These are phyloP conservation scores for Seiridium cupressi DNA, from an alignment of 2,329 filamentous ascomycete species.

Conservation along the genomic window DNA sequence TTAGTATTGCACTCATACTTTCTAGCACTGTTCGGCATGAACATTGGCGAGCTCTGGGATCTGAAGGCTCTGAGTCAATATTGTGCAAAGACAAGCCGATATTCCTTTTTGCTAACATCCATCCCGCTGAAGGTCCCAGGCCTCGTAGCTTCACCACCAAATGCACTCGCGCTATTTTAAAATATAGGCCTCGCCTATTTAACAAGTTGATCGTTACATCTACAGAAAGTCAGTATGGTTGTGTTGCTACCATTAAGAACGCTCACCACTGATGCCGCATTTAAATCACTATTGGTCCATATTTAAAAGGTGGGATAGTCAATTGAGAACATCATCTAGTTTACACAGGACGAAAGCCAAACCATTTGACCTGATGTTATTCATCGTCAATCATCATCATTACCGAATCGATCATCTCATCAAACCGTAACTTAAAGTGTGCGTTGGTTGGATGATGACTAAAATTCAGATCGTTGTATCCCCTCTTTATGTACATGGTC, in stretches of 20 bases:
- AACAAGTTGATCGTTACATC: too few relatives aligned
- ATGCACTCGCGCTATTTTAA: slow-evolving; percentile 35
- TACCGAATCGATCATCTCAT: too few relatives aligned
- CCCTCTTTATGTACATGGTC: neutral
- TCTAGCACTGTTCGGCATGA: slow-evolving; percentile 9
- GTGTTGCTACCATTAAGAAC: too few relatives aligned
- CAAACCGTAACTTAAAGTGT: neutral
- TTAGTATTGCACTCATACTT: slow-evolving; percentile 10
- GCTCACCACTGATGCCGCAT: too few relatives aligned
- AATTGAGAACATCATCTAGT: too few relatives aligned
- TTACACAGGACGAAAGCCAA: too few relatives aligned
- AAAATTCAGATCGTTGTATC: neutral
- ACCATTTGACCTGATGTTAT: too few relatives aligned
- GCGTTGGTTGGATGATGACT: neutral
- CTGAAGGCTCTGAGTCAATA: slow-evolving; percentile 18
- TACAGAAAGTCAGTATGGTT: too few relatives aligned
- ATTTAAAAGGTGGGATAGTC: too few relatives aligned
- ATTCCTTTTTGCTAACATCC: slow-evolving; percentile 40
- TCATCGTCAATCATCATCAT: too few relatives aligned
- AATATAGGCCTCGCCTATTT: too few relatives aligned
- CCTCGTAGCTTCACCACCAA: slow-evolving; percentile 36
- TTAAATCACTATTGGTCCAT: too few relatives aligned
- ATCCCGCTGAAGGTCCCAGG: slow-evolving; percentile 39
- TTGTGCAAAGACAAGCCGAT: slow-evolving; percentile 32
- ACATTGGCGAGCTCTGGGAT: slow-evolving; percentile 21